These are phyloP conservation scores for Pseudonitzschia delicatissima DNA, from an alignment of 108 stramenopile species.

Conservation along the genomic window DNA sequence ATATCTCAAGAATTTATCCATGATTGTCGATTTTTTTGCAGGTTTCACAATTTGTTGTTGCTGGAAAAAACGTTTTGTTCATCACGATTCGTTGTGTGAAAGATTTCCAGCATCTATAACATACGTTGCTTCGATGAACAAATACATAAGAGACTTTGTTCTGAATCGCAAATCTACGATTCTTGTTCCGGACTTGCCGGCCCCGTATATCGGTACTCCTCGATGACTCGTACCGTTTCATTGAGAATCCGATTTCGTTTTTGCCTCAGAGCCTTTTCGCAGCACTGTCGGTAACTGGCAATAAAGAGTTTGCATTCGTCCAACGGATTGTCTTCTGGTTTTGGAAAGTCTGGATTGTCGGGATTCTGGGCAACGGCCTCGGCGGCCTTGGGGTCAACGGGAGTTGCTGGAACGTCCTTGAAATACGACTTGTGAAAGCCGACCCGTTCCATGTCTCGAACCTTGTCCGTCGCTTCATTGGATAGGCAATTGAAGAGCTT, in stretches of 20 bases:
- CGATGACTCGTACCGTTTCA: constrained; percentile 85
- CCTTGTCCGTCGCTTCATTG: constrained; percentile 74
- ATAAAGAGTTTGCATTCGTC: constrained; percentile 73
- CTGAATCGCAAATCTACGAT: too few species aligned
- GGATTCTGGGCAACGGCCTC: constrained; percentile 37
- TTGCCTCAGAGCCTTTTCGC: constrained; percentile 82
- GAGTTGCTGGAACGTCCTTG: constrained; percentile 48
- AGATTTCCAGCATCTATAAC: too few species aligned
- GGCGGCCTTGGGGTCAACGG: constrained; percentile 38
- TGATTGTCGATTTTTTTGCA: too few species aligned
- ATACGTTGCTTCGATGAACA: too few species aligned
- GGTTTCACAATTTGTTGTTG: too few species aligned
- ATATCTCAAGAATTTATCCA: too few species aligned
- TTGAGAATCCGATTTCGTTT: constrained; percentile 84
- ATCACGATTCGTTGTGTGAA: too few species aligned
- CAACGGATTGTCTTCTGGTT: constrained; percentile 74
- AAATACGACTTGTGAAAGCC: constrained; percentile 75
- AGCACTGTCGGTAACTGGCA: constrained; percentile 81
- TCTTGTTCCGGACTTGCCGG: constrained; percentile 2
- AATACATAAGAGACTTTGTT: too few species aligned
- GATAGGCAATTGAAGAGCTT: constrained; percentile 74
- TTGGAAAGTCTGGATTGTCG: constrained; percentile 46
- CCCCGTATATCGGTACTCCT: constrained; percentile 79
- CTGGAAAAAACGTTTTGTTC: too few species aligned
- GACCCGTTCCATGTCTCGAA: constrained; percentile 82